phyloP scores from a whole-genome alignment of 106 monocot species.

The Acorus calamus region DNA sequence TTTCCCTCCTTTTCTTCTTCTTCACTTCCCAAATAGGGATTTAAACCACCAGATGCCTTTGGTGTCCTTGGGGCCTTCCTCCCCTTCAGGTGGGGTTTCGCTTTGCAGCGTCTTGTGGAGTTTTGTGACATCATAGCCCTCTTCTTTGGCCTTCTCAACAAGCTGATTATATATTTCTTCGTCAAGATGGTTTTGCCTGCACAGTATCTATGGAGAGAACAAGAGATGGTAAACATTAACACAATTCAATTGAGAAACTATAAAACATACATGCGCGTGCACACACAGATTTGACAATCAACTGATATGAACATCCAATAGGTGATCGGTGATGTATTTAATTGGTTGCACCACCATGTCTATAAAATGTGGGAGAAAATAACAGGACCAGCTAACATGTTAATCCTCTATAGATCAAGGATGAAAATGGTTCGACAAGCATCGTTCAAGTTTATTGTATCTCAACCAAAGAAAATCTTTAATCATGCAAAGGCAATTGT shows the following conservation, averaged over 20 bases:
- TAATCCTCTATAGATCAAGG: too few relatives aligned
- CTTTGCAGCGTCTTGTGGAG: slow-evolving; percentile 67
- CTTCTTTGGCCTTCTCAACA: slow-evolving; percentile 58
- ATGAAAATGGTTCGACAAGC: too few relatives aligned
- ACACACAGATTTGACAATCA: too few relatives aligned
- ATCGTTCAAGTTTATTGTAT: too few relatives aligned
- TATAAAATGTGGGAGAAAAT: too few relatives aligned
- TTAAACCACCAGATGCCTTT: slow-evolving; percentile 88
- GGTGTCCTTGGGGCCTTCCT: slow-evolving; percentile 32
- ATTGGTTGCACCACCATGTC: too few relatives aligned
- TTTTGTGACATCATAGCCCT: slow-evolving; percentile 78
- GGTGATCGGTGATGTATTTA: too few relatives aligned
- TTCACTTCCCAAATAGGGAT: slow-evolving; percentile 70
- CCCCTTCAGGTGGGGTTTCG: slow-evolving; percentile 56
- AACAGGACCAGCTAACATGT: too few relatives aligned
- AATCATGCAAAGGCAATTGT: too few relatives aligned
- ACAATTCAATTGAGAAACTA: not conserved
- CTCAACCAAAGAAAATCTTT: too few relatives aligned
- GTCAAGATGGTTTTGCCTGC: slow-evolving; percentile 55
- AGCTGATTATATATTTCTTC: slow-evolving; percentile 60
- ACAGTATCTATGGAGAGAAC: slow-evolving; percentile 38
- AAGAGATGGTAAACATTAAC: not conserved
- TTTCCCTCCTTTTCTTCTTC: not conserved
- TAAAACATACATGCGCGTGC: too few relatives aligned
- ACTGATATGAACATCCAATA: too few relatives aligned